A percentile compares a stretch with the other conserved stretches of the same genome.
phyloP scores from a whole-genome alignment of 805 yeast genomes.

The Millerozyma miso region DNA sequence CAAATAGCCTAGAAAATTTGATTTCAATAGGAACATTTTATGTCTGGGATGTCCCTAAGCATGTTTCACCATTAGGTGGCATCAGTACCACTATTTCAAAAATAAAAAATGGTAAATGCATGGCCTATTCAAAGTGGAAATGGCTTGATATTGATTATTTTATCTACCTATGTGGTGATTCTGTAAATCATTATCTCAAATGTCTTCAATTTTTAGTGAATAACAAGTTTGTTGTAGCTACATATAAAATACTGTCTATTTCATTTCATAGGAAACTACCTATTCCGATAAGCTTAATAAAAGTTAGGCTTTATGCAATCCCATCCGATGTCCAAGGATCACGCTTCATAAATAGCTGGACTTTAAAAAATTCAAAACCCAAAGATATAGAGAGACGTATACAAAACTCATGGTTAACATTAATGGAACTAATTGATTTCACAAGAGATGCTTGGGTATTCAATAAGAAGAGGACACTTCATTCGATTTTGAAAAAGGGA shows the following conservation, averaged over 20 bases:
- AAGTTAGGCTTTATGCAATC: constrained; percentile 45
- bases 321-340: constrained; percentile 42
- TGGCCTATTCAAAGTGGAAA: constrained; percentile 36
- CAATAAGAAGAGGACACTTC: background rate
- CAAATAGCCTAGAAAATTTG: constrained; percentile 38
- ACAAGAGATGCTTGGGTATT: constrained; percentile 33
- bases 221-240: constrained; percentile 39
- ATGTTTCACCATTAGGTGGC: constrained; percentile 31
- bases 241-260: constrained; percentile 28
- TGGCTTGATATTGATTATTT: constrained; percentile 52
- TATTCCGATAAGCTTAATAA: constrained; percentile 14
- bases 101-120: background rate
- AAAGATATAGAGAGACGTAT: constrained; percentile 19
- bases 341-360: constrained; percentile 28
- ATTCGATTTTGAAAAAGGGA: background rate
- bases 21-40: constrained; percentile 49
- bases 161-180: constrained; percentile 8
- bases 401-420: constrained; percentile 23
- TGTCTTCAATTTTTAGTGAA: constrained; percentile 43
- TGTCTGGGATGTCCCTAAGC: constrained; percentile 39
- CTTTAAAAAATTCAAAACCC: constrained; percentile 31
- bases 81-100: constrained; percentile 15
- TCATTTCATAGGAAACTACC: background rate
- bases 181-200: constrained; percentile 19
- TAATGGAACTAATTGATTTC: constrained; percentile 4